These are phyloP conservation scores for Panicum miliaceum DNA, from an alignment of 176 grass and related monocot genomes.

Conservation along the genomic window DNA sequence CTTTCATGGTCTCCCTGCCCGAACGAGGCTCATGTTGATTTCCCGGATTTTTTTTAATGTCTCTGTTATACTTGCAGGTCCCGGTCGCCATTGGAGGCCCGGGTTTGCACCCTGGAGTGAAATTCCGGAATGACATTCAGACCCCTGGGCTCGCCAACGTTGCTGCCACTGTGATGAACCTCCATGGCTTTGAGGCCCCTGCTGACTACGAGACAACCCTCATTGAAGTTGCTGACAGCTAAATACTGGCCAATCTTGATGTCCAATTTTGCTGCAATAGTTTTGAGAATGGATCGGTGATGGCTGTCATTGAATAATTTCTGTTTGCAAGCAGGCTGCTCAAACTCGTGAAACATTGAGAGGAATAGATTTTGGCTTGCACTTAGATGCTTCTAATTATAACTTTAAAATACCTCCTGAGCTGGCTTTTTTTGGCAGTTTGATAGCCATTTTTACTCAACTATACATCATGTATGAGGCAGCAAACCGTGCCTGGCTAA, in stretches of 20 bases:
- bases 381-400: slow-evolving; percentile 9
- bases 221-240: slow-evolving; percentile 76
- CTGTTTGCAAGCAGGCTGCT: slow-evolving; percentile 32
- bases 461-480: slow-evolving; percentile 23
- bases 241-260: slow-evolving; percentile 23
- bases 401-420: not conserved
- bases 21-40: not conserved
- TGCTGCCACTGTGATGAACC: slow-evolving; percentile 91
- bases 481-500: not conserved
- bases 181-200: slow-evolving; percentile 86
- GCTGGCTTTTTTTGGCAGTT: not conserved
- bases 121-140: slow-evolving; percentile 67
- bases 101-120: slow-evolving; percentile 72
- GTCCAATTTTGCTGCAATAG: slow-evolving; percentile 58
- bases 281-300: slow-evolving; percentile 34
- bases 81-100: slow-evolving; percentile 96
- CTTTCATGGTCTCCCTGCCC: not conserved
- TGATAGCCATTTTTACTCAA: slow-evolving; percentile 26
- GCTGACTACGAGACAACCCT: slow-evolving; percentile 85
- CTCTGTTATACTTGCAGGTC: slow-evolving; percentile 59
- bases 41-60: slow-evolving; percentile 22
- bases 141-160: slow-evolving; percentile 86
- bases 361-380: slow-evolving; percentile 18
- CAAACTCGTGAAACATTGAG: slow-evolving; percentile 28
- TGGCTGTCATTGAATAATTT: slow-evolving; percentile 42